phyloP scores from a whole-genome alignment of 441 rosid species.

The Breynia disticha region DNA sequence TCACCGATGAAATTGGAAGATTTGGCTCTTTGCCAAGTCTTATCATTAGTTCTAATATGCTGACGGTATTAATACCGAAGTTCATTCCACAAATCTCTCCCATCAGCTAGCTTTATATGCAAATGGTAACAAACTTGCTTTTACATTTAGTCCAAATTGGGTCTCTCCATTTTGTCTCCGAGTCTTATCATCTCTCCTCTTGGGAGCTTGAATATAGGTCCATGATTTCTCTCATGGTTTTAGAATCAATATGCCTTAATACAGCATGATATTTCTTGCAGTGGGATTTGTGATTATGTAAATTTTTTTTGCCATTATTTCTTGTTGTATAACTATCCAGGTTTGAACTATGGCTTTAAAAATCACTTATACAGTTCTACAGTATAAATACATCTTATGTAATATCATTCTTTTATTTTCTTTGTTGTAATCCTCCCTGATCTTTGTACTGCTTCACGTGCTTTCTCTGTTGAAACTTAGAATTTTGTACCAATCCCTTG shows the following conservation, averaged over 20 bases:
- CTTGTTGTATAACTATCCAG: no score
- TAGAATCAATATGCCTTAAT: constrained; percentile 3
- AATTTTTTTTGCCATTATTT: no score
- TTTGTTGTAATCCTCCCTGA: no score
- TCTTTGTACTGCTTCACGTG: no score
- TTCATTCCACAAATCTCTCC: constrained; percentile 1
- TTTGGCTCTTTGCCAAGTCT: not conserved
- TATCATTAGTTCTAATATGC: not conserved
- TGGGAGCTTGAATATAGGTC: constrained; percentile 10
- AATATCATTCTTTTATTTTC: no score
- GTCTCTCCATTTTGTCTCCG: not conserved
- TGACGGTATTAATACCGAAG: not conserved
- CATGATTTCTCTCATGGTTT: constrained; percentile 12
- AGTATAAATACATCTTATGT: no score
- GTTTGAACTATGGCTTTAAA: no score
- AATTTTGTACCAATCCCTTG: no score
- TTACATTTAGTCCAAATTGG: not conserved
- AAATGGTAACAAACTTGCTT: not conserved
- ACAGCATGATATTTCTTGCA: no score
- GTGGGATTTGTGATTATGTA: no score
- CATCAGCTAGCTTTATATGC: not conserved
- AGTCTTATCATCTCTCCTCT: not conserved
- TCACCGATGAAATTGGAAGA: not conserved
- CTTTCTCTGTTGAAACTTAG: no score
- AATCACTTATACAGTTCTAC: no score